These are phyloP conservation scores for Penicillium bialowiezense DNA, from an alignment of 495 filamentous ascomycete genomes.

Conservation along the genomic window DNA sequence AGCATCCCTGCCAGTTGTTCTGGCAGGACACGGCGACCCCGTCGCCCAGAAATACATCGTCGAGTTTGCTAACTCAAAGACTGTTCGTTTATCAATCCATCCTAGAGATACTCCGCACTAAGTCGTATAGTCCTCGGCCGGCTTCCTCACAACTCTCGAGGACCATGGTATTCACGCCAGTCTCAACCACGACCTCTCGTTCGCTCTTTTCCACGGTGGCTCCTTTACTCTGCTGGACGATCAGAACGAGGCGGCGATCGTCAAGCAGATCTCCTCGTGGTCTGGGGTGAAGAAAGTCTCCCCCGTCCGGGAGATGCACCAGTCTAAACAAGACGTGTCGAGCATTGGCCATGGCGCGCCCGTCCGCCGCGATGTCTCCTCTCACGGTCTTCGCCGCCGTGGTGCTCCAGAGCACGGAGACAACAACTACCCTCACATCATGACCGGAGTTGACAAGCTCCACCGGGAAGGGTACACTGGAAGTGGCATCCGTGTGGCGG, in stretches of 20 bases:
- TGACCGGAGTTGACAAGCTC: constrained; percentile 25
- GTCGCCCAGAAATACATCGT: constrained; percentile 18
- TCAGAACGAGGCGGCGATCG: constrained; percentile 4
- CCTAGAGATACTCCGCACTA: neutral
- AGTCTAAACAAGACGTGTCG: neutral
- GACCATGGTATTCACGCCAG: constrained; percentile 8
- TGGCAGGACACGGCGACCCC: constrained; percentile 16
- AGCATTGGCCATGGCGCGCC: neutral
- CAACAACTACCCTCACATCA: constrained; percentile 15
- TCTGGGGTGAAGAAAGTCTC: constrained; percentile 13
- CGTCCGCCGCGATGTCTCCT: neutral
- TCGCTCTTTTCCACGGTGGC: constrained; percentile 16
- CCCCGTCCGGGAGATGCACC: constrained; percentile 10
- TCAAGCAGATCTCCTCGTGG: constrained; percentile 13
- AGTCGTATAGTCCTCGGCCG: constrained; percentile 6
- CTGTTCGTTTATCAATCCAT: constrained; percentile 1
- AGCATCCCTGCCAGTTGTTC: constrained; percentile 10
- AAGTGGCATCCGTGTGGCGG: constrained; percentile 12
- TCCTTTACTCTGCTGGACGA: constrained; percentile 13
- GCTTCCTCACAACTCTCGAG: constrained; percentile 11
- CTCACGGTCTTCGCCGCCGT: constrained; percentile 5
- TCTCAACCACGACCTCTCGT: constrained; percentile 10
- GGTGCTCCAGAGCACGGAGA: neutral
- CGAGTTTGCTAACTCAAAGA: constrained; percentile 13
- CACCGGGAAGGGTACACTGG: constrained; percentile 14